Evolutionary conservation across 768 basidiomycete species (phyloP).

Genomic region (Rickenella mellea): DNA sequence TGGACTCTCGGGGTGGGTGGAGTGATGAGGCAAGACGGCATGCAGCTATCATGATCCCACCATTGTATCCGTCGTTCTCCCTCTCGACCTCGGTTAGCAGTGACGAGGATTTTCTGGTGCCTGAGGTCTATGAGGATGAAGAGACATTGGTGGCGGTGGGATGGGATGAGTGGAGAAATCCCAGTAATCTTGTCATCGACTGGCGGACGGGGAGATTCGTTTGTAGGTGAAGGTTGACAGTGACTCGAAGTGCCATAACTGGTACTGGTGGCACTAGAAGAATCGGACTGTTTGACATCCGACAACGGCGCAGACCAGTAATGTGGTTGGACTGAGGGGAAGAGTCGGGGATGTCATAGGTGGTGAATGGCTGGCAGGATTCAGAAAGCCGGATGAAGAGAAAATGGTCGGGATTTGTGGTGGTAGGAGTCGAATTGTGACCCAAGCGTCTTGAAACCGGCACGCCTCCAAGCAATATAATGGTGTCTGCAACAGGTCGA

Average conservation of each 20-base stretch:
- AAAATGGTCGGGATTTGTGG: conserved; percentile 18
- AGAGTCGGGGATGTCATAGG: conserved; percentile 12
- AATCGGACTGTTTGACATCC: conserved; percentile 17
- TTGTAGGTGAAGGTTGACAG: no score
- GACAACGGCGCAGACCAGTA: conserved; percentile 20
- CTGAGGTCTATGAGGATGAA: no score
- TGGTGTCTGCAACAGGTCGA: conserved; percentile 72
- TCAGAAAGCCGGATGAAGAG: conserved; percentile 33
- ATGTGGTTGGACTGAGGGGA: conserved; percentile 31
- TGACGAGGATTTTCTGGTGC: no score
- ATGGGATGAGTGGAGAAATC: no score
- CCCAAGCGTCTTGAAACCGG: conserved; percentile 37
- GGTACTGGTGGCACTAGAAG: background rate
- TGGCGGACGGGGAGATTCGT: no score
- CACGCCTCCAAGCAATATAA: conserved; percentile 82
- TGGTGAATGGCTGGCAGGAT: conserved; percentile 35
- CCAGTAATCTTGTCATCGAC: no score
- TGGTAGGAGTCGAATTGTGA: conserved; percentile 4
- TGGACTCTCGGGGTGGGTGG: no score
- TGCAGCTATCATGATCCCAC: conserved; percentile 64
- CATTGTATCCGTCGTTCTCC: conserved; percentile 42
- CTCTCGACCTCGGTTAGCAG: no score
- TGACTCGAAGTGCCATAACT: conserved; percentile 9
- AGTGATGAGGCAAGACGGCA: no score
- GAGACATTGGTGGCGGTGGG: no score